Conservation (phyloP, 1,139 yeast species). For the Debaryomycetaceae sp. region DNA sequence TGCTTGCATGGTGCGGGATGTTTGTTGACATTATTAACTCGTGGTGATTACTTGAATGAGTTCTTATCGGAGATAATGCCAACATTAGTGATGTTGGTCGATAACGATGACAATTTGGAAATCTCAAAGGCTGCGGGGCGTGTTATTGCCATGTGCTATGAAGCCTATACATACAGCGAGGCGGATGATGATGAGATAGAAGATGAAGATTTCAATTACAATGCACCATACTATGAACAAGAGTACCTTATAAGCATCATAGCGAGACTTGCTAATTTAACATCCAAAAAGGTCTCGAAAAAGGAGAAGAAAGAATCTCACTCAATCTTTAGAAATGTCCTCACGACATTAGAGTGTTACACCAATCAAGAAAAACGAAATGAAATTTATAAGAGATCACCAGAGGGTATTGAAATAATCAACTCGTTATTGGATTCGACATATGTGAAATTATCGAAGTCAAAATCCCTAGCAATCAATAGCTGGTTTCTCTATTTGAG, state of each 20-base stretch:
- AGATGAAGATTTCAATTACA: constrained; percentile 41
- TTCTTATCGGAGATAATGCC: constrained; percentile 32
- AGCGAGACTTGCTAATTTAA: constrained; percentile 46
- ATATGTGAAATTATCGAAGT: constrained; percentile 52
- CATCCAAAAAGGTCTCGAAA: constrained; percentile 56
- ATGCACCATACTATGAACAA: constrained; percentile 59
- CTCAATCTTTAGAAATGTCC: constrained; percentile 61
- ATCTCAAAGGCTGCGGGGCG: constrained; percentile 55
- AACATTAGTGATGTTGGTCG: constrained; percentile 39
- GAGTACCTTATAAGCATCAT: constrained; percentile 46
- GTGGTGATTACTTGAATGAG: constrained; percentile 42
- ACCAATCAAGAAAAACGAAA: constrained; percentile 38
- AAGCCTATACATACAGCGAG: constrained; percentile 47
- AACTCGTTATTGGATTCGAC: constrained; percentile 35
- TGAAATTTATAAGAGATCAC: constrained; percentile 32
- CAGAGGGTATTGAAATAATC: constrained; percentile 41
- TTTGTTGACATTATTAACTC: constrained; percentile 39
- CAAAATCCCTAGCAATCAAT: constrained; percentile 56
- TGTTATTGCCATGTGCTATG: constrained; percentile 60
- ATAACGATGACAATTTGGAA: constrained; percentile 39
- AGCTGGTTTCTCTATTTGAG: constrained; percentile 67
- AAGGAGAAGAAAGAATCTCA: constrained; percentile 60
- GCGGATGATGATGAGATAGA: constrained; percentile 29
- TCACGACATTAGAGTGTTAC: constrained; percentile 46
- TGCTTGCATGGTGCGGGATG: constrained; percentile 49